These are phyloP conservation scores for Asterionellopsis glacialis DNA, from an alignment of 108 stramenopile species.

Conservation along the genomic window DNA sequence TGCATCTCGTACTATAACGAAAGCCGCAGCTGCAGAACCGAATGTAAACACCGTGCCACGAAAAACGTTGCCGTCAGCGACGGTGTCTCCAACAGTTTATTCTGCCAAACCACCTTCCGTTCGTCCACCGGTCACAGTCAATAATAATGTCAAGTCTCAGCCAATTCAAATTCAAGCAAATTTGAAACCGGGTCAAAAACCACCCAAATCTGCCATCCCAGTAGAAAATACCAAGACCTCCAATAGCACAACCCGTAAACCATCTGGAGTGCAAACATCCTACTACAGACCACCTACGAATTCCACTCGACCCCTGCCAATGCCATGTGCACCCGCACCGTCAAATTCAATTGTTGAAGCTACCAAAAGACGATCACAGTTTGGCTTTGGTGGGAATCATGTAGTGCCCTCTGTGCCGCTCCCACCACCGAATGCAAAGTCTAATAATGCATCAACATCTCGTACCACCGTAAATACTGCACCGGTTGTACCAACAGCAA, in stretches of 20 bases:
- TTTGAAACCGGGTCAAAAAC: neutral
- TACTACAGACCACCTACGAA: slow-evolving; percentile 2
- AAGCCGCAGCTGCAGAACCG: no score
- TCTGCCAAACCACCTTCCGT: no score
- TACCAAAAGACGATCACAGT: slow-evolving; percentile 53
- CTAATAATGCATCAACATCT: slow-evolving; percentile 3
- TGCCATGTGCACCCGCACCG: neutral
- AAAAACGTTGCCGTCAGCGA: no score
- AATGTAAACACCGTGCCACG: no score
- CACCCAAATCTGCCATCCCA: neutral
- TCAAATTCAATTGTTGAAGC: slow-evolving; percentile 18
- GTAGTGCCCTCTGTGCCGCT: slow-evolving; percentile 59
- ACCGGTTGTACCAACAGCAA: neutral
- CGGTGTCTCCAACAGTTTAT: no score
- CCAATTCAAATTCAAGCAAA: no score
- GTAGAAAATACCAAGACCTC: neutral
- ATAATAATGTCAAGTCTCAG: no score
- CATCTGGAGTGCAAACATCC: slow-evolving; percentile 4
- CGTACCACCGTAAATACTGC: slow-evolving; percentile 1
- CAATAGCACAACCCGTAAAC: neutral
- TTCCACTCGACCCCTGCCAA: slow-evolving; percentile 1
- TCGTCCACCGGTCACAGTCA: no score
- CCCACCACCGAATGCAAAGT: slow-evolving; percentile 29
- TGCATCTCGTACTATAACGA: no score
- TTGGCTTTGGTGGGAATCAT: slow-evolving; percentile 74